Base-by-base conservation (phyloP, 345 rosid species). In the Eucalyptus caleyi region DNA sequence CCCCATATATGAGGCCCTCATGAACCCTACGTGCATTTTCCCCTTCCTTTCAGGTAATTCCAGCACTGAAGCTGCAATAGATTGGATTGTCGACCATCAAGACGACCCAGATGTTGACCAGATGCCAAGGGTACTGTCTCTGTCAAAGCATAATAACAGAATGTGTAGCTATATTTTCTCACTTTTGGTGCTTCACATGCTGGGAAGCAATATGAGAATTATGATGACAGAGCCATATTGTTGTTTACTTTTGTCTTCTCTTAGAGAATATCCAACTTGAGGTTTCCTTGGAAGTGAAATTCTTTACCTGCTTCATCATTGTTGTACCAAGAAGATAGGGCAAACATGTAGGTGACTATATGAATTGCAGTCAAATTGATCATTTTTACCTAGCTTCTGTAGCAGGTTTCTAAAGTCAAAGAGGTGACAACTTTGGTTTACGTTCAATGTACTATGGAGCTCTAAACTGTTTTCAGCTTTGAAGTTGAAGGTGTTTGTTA, bases 61-160 rank as follows among this genome's bases (percentile, higher is more conserved):
- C 89, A 91, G 90, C 87, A 87, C 94, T 54, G 97, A 95, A 89
- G 93, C 92, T 89, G 99, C 99, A 89, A 93, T 96, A 88, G 92
- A 94, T 91, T 97, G 99, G 99, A 87, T 96, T 90, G 86, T 95
- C 87, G 96, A 96, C 92, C 98, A 96, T 87, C 97, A 95, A 90
- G 93, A 92, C 47, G 97, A 95, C 88, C 89, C 95, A 19, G 95
- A 95, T 42, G 89, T 92, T 86, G 96, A 97, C n/a, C 90, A 94
- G 51, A 92, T 93, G 93, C 98, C 97, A 59, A 50, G 93, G 96
- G 99, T 77, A 77, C 85, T 77, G 85, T 77, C 85, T 40, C 85
- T 77, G 47, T 77, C 44, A 44, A 77, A 77, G 85, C 85, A 19
- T 77, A 40, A 40, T 40, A 77, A 72, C 82, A 34, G 40, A 72